These are phyloP conservation scores for Boletus reticulatus DNA, from an alignment of 768 basidiomycete genomes.

Conservation along the genomic window DNA sequence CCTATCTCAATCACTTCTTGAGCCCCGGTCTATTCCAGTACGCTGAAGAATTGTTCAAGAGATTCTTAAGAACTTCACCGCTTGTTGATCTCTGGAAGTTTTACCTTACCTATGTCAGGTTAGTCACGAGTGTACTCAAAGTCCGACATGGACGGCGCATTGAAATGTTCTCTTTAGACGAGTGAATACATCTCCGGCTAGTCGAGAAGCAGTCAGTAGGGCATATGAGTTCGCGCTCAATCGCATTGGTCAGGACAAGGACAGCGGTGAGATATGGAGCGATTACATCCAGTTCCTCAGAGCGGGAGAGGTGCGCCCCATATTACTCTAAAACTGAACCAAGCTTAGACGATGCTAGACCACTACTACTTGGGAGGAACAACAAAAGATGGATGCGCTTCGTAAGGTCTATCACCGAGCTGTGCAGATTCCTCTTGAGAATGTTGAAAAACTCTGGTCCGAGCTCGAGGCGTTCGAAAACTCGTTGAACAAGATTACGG, in stretches of 20 bases:
- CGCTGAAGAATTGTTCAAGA: slow-evolving; percentile 87
- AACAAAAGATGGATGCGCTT: slow-evolving; percentile 91
- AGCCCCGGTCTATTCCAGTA: slow-evolving; percentile 63
- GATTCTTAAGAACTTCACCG: slow-evolving; percentile 80
- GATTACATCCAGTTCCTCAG: slow-evolving; percentile 92
- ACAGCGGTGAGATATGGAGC: slow-evolving; percentile 88
- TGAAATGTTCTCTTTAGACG: slow-evolving; percentile 44
- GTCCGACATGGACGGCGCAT: slow-evolving; percentile 4
- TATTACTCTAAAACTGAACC: neutral
- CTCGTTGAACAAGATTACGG: slow-evolving; percentile 83
- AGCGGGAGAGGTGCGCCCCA: slow-evolving; percentile 62
- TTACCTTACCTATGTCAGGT: slow-evolving; percentile 93
- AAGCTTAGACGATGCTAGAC: slow-evolving; percentile 38
- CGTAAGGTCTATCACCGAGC: slow-evolving; percentile 92
- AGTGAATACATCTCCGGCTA: slow-evolving; percentile 61
- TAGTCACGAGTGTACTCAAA: slow-evolving; percentile 31
- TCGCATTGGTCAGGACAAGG: slow-evolving; percentile 88
- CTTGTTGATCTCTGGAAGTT: slow-evolving; percentile 91
- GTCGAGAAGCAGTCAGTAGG: slow-evolving; percentile 76
- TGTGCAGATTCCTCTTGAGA: slow-evolving; percentile 91
- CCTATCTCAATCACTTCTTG: slow-evolving; percentile 78
- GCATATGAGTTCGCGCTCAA: slow-evolving; percentile 93
- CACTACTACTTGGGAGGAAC: slow-evolving; percentile 89
- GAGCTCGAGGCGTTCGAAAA: slow-evolving; percentile 93
- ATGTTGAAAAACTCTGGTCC: slow-evolving; percentile 90